A percentile compares a stretch with the other conserved stretches of the same genome.
Conservation (phyloP, 257 asterid species). For the Gardenia jasminoides region DNA sequence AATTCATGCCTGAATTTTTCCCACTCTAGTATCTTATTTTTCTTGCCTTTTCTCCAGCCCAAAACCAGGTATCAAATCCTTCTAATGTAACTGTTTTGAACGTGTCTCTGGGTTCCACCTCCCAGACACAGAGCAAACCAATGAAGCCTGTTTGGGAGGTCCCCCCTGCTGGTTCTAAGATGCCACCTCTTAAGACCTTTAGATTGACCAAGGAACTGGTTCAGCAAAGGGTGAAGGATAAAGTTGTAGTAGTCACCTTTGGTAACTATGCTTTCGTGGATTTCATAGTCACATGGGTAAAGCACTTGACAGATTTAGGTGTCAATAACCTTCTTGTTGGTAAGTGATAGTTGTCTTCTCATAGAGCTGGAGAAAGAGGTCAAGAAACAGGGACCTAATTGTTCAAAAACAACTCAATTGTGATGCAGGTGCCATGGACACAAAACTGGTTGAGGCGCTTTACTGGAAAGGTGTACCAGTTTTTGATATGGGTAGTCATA, state of each 20-base stretch:
- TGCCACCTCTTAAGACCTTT: conserved; percentile 75
- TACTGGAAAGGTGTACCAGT: conserved; percentile 97
- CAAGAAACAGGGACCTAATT: conserved; percentile 13
- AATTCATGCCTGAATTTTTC: too few relatives aligned
- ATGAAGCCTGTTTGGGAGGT: conserved; percentile 63
- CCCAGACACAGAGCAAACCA: conserved; percentile 30
- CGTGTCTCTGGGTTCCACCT: conserved; percentile 23
- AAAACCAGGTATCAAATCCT: conserved; percentile 34
- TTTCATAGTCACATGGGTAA: conserved; percentile 96
- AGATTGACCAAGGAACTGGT: conserved; percentile 74
- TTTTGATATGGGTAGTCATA: conserved; percentile 98
- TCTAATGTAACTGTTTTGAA: conserved; percentile 37
- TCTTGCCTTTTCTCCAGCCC: conserved; percentile 34
- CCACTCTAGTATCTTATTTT: neutral
- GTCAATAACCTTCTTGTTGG: conserved; percentile 90
- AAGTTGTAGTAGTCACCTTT: conserved; percentile 74
- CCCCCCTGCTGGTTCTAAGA: conserved; percentile 80
- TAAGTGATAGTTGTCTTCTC: conserved; percentile 36
- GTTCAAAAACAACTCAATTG: conserved; percentile 16
- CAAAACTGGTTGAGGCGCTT: conserved; percentile 86
- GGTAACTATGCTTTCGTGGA: conserved; percentile 99
- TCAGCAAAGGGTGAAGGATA: conserved; percentile 72
- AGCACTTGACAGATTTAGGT: conserved; percentile 84
- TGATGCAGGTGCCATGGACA: conserved; percentile 95
- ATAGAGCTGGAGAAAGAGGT: conserved; percentile 9